Evolutionary conservation across 805 yeast genomes (phyloP), one percentile per base, ranked within the genome.

Genomic region (Hanseniaspora guilliermondii): DNA sequence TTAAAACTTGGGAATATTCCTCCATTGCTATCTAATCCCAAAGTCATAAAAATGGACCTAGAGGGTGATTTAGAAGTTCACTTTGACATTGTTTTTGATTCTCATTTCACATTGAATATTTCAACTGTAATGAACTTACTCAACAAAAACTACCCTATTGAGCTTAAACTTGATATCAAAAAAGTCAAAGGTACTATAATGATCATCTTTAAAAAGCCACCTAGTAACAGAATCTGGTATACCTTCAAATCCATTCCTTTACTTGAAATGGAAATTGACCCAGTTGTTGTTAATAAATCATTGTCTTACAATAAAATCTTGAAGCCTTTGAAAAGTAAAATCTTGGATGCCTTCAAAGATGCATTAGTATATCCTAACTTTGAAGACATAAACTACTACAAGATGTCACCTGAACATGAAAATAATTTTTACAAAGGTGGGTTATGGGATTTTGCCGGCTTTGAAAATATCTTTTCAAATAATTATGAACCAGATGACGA

Each of bases 181-280:
- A 78, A 74, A 60, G 60, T 93, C 4, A 79, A 82, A 49, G 98
- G 98, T 0, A 84, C 85, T 1, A 59, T 91, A 55, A 63, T 85
- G 0, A 62, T 89, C 21, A 70, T 77, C 40, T 64, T 91, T 35
- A 93, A 93, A 64, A 87, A 94, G 1, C 95, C 96, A 1, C 97
- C 98, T 8, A 82, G 95, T 1, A 81, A 80, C 53, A 76, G 98
- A 62, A 62, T 93, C 1, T 93, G 98, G 98, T 93, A 87, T 64
- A 78, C 86, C 1, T 93, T 88, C 65, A 85, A 80, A 58, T 68
- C 76, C 11, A 86, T 83, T 76, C 98, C 98, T 0, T 72, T 74
- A 8, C 67, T 91, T 63, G 83, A 80, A 55, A 65, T 91, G 56
- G 79, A 76, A 36, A 82, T 89, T 49, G 97, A 88, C 65, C 98